These are phyloP conservation scores for Arabidopsis hybrid DNA, from an alignment of 441 rosid species.

Conservation along the genomic window DNA sequence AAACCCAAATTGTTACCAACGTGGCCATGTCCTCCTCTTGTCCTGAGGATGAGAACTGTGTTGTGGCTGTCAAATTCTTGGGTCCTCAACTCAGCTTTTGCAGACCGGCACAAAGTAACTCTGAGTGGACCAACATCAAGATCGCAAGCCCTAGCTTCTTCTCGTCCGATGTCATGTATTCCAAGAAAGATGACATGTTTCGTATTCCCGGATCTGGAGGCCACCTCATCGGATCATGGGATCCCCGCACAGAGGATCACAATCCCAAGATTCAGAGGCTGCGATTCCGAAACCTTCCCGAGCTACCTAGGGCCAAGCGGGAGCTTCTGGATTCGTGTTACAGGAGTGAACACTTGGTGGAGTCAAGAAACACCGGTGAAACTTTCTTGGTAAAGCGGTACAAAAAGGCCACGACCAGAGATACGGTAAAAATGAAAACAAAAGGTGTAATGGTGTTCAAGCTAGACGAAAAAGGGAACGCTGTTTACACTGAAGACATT, in stretches of 20 bases:
- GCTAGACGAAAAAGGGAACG: neutral
- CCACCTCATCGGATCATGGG: constrained; percentile 26
- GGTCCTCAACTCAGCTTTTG: constrained; percentile 29
- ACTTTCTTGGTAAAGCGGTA: constrained; percentile 25
- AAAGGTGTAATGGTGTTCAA: neutral
- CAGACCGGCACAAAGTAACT: constrained; percentile 1
- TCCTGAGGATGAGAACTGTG: constrained; percentile 21
- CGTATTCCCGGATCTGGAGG: neutral
- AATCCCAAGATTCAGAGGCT: neutral
- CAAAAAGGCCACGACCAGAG: neutral
- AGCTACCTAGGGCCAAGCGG: neutral
- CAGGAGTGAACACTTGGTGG: constrained; percentile 13
- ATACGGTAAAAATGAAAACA: neutral
- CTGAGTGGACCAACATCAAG: constrained; percentile 14
- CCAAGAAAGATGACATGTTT: constrained; percentile 1
- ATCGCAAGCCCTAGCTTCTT: constrained; percentile 8
- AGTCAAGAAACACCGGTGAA: neutral
- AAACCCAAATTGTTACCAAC: constrained; percentile 24
- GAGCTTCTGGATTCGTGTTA: neutral
- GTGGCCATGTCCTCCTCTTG: constrained; percentile 25
- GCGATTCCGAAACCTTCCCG: neutral
- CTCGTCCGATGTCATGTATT: constrained; percentile 25
- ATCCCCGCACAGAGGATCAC: rapidly evolving
- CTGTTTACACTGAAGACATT: neutral
- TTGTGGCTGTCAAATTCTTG: constrained; percentile 34